Evolutionary conservation across 768 basidiomycete species (phyloP).

Genomic region (Hericium coralloides): DNA sequence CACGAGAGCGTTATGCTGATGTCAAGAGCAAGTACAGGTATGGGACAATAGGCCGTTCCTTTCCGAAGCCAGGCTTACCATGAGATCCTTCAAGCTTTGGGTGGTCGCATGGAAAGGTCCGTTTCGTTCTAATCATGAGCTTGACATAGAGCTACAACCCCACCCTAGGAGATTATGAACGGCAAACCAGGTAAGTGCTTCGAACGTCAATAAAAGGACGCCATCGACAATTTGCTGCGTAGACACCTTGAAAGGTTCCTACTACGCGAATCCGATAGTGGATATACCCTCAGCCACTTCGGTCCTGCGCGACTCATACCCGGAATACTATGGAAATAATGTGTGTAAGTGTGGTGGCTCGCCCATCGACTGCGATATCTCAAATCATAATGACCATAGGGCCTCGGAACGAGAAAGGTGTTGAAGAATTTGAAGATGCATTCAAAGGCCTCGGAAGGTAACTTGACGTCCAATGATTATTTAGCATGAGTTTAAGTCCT

Average conservation of each 20-base stretch:
- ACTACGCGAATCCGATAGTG: conserved; percentile 80
- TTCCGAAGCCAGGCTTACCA: neutral
- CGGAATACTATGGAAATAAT: conserved; percentile 83
- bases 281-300: conserved; percentile 56
- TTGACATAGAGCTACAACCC: neutral
- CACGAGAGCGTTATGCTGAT: conserved; percentile 70
- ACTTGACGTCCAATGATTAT: conserved; percentile 5
- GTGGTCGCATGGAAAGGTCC: conserved; percentile 95
- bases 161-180: conserved; percentile 84
- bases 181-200: conserved; percentile 59
- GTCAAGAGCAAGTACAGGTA: conserved; percentile 68
- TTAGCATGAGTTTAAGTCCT: conserved; percentile 4
- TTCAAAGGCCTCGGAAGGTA: conserved; percentile 82
- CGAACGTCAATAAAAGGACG: neutral
- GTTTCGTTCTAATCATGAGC: neutral
- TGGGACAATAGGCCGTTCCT: conserved; percentile 8
- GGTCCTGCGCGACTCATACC: conserved; percentile 46
- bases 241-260: conserved; percentile 89
- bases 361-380: neutral
- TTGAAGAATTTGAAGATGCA: conserved; percentile 75
- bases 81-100: conserved; percentile 52
- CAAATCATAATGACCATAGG: conserved; percentile 30
- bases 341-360: conserved; percentile 51
- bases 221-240: conserved; percentile 2
- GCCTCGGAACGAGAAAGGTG: conserved; percentile 44